Conservation (phyloP, 768 basidiomycete species). For the Mycena galericulata region DNA sequence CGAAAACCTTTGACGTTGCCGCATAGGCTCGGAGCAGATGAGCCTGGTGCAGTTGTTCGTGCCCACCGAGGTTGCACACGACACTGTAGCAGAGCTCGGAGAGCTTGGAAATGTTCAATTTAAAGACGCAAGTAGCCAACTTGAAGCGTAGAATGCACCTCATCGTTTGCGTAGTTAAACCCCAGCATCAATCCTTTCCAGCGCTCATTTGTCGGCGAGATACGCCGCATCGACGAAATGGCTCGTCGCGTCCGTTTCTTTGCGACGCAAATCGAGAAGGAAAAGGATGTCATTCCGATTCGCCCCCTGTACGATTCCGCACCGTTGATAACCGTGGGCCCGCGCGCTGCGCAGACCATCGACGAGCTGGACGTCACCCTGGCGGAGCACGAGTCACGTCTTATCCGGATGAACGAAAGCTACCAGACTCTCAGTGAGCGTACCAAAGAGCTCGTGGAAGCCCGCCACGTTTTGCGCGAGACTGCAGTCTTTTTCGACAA, state of each 20-base stretch:
- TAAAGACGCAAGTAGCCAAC: conserved; percentile 80
- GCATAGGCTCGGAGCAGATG: conserved; percentile 94
- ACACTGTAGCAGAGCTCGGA: conserved; percentile 94
- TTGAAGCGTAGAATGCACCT: neutral
- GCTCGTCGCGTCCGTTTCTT: conserved; percentile 95
- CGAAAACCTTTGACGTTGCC: conserved; percentile 29
- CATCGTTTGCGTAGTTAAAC: conserved; percentile 75
- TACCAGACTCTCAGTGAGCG: conserved; percentile 91
- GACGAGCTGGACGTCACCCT: conserved; percentile 94
- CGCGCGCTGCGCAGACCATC: conserved; percentile 91
- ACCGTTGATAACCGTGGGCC: conserved; percentile 89
- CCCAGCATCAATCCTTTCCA: conserved; percentile 97
- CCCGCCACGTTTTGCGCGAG: conserved; percentile 92
- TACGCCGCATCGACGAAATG: conserved; percentile 96
- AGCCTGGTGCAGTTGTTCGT: conserved; percentile 97
- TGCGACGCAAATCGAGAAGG: conserved; percentile 83
- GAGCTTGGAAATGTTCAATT: conserved; percentile 97
- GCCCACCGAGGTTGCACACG: conserved; percentile 97
- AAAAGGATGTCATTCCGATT: conserved; percentile 84
- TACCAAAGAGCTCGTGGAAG: conserved; percentile 89
- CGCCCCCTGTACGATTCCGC: conserved; percentile 89
- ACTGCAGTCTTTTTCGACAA: conserved; percentile 96
- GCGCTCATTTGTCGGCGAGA: conserved; percentile 96
- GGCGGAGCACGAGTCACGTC: conserved; percentile 85
- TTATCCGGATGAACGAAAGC: conserved; percentile 92